phyloP scores from a whole-genome alignment of 257 asterid genomes.

The Scutellaria barbata region DNA sequence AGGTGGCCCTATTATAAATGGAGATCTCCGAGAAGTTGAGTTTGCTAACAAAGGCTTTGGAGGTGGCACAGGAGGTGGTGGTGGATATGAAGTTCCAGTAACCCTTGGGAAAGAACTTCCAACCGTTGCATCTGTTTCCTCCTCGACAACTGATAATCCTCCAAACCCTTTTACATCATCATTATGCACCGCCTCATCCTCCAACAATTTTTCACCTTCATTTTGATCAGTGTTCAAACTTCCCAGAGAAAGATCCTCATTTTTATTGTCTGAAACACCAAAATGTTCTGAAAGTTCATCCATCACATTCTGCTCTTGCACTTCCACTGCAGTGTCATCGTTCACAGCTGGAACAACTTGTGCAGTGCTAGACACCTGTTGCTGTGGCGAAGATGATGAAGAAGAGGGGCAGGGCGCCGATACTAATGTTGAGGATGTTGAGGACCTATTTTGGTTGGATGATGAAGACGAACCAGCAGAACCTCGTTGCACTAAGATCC shows the following conservation, averaged over 20 bases:
- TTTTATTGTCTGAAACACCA: slow-evolving; percentile 45
- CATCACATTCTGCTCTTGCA: slow-evolving; percentile 54
- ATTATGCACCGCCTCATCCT: slow-evolving; percentile 45
- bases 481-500: slow-evolving; percentile 91
- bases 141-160: slow-evolving; percentile 54
- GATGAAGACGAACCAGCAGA: slow-evolving; percentile 78
- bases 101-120: slow-evolving; percentile 62
- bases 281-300: slow-evolving; percentile 53
- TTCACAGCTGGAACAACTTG: slow-evolving; percentile 55
- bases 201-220: slow-evolving; percentile 47
- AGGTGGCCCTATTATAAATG: slow-evolving; percentile 60
- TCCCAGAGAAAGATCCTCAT: slow-evolving; percentile 55
- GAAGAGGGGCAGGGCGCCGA: slow-evolving; percentile 54
- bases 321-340: slow-evolving; percentile 62
- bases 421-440: slow-evolving; percentile 55
- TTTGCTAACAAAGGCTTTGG: slow-evolving; percentile 70
- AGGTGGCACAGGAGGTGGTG: slow-evolving; percentile 98
- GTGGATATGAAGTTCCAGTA: slow-evolving; percentile 74
- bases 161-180: slow-evolving; percentile 49
- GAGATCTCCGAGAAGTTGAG: slow-evolving; percentile 58
- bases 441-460: slow-evolving; percentile 64
- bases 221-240: slow-evolving; percentile 42
- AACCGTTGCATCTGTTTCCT: slow-evolving; percentile 55
- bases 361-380: slow-evolving; percentile 47
- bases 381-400: slow-evolving; percentile 57